These are phyloP conservation scores for Halenospora varia DNA, from an alignment of 495 filamentous ascomycete species.

Conservation along the genomic window DNA sequence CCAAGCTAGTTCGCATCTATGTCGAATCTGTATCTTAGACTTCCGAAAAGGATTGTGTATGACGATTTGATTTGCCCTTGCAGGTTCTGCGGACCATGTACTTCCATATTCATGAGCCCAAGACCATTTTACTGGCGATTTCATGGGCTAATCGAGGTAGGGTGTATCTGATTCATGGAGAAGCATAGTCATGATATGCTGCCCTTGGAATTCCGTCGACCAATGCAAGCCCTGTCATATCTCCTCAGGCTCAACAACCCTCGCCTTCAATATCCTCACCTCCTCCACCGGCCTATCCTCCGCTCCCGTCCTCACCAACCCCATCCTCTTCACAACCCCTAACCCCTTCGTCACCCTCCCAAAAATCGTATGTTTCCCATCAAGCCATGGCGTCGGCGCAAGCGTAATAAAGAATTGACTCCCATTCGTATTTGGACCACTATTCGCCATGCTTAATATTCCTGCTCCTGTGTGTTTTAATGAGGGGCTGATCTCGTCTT, in stretches of 20 bases:
- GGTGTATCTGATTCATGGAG: too few relatives aligned
- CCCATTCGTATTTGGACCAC: conserved; percentile 90
- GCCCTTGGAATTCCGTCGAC: too few relatives aligned
- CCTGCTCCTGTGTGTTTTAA: conserved; percentile 95
- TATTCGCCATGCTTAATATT: conserved; percentile 93
- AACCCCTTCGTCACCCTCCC: conserved; percentile 86
- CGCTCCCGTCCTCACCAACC: conserved; percentile 76
- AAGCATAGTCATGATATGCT: too few relatives aligned
- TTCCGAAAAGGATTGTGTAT: too few relatives aligned
- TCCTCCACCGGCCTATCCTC: conserved; percentile 81
- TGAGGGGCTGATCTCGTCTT: conserved; percentile 71
- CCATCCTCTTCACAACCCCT: conserved; percentile 81
- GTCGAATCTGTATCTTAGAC: too few relatives aligned
- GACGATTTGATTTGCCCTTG: too few relatives aligned
- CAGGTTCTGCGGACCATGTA: too few relatives aligned
- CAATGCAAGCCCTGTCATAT: too few relatives aligned
- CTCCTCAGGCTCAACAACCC: conserved; percentile 56
- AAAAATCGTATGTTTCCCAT: conserved; percentile 98
- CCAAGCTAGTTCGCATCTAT: too few relatives aligned
- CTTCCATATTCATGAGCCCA: too few relatives aligned
- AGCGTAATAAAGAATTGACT: conserved; percentile 87
- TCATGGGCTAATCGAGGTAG: too few relatives aligned
- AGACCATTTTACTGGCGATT: too few relatives aligned
- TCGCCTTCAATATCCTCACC: conserved; percentile 74
- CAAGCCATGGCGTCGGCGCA: conserved; percentile 93